Evolutionary conservation across 1,284 basidiomycete genomes (phyloP).

Genomic region (Rhodotorula sp.): DNA sequence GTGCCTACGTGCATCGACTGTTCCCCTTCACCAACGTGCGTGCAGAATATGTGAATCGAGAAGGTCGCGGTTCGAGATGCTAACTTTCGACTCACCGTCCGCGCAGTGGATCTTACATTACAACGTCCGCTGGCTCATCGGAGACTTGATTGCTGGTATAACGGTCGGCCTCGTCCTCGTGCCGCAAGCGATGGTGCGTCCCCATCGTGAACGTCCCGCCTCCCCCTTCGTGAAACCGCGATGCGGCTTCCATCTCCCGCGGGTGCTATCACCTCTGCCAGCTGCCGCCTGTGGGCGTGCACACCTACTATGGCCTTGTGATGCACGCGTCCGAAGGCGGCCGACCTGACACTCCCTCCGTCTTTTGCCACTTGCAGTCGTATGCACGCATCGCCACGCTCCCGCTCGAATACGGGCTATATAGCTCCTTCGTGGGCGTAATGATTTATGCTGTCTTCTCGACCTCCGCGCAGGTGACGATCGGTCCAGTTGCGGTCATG

Average conservation of each 20-base stretch:
- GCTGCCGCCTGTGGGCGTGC: no score
- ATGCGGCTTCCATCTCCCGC: neutral
- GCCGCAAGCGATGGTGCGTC: slow-evolving; percentile 30
- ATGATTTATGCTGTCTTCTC: slow-evolving; percentile 45
- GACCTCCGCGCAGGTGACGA: no score
- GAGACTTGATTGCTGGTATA: slow-evolving; percentile 50
- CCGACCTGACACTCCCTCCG: neutral
- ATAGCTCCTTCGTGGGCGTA: slow-evolving; percentile 85
- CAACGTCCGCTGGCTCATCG: slow-evolving; percentile 28
- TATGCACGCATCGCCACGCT: slow-evolving; percentile 76
- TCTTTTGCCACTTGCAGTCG: neutral
- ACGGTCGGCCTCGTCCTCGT: slow-evolving; percentile 47
- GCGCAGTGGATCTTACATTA: slow-evolving; percentile 3
- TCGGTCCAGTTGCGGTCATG: slow-evolving; percentile 74
- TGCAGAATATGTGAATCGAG: neutral
- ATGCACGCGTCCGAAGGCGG: neutral
- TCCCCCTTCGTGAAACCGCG: neutral
- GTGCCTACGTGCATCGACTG: slow-evolving; percentile 45
- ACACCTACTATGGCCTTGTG: neutral
- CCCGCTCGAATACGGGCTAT: slow-evolving; percentile 83
- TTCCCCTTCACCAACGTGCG: slow-evolving; percentile 51
- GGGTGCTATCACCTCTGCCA: no score
- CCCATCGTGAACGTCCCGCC: neutral
- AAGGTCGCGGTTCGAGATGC: no score
- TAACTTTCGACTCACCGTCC: no score